Percentiles rank a stretch among this genome's conserved stretches.
Conservation (phyloP, 2,329 filamentous ascomycete species). For the Curvularia hawaiiensis region DNA sequence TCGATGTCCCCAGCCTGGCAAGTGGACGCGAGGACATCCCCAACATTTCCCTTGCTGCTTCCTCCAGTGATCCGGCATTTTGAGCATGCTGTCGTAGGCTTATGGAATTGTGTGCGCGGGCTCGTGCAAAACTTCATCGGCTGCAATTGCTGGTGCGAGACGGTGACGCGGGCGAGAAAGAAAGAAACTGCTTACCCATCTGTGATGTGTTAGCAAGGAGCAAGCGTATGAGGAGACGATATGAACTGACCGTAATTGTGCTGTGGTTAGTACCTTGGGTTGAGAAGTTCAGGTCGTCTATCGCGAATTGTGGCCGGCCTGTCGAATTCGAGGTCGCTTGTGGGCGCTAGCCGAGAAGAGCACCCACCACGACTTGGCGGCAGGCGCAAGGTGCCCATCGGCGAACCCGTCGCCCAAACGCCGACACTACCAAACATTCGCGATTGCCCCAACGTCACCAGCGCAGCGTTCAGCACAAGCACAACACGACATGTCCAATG, state of each 20-base stretch:
- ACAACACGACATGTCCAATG: constrained; percentile 6
- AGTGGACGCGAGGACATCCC: background rate
- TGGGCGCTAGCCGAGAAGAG: constrained; percentile 26
- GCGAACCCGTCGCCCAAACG: constrained; percentile 35
- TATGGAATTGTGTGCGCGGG: constrained; percentile 17
- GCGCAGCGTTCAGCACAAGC: background rate
- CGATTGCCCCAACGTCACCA: constrained; percentile 1
- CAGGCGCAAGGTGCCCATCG: constrained; percentile 12
- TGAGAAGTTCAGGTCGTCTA: constrained; percentile 35
- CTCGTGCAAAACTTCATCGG: constrained; percentile 29
- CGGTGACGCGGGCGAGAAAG: constrained; percentile 25
- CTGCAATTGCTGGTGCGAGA: constrained; percentile 43
- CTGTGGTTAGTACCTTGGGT: constrained; percentile 51
- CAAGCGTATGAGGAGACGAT: constrained; percentile 6
- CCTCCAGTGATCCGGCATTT: background rate
- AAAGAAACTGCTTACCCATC: constrained; percentile 64
- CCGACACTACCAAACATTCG: constrained; percentile 17
- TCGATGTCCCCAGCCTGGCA: background rate
- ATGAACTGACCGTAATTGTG: constrained; percentile 59
- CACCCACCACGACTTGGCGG: constrained; percentile 20
- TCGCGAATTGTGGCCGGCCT: constrained; percentile 20
- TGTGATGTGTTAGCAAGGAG: constrained; percentile 47
- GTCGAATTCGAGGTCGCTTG: constrained; percentile 30
- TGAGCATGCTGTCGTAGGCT: constrained; percentile 10
- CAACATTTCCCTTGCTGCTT: background rate